Conservation (phyloP, 2,329 filamentous ascomycete species). For the Dryadomyces quercus-mongolicae region DNA sequence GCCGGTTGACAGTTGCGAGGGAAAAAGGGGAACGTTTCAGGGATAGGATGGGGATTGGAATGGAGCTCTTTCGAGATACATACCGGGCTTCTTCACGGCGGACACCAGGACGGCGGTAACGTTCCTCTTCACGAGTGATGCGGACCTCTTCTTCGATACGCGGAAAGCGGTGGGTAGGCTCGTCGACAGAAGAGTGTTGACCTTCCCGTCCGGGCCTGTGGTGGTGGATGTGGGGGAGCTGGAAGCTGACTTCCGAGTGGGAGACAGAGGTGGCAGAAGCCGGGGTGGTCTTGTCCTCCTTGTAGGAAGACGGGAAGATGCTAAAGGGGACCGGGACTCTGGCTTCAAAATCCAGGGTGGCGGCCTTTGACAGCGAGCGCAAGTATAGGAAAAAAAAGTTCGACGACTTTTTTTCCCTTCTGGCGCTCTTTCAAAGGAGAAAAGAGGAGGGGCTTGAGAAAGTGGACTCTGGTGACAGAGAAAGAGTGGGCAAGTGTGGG, state of each 20-base stretch:
- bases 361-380: slow-evolving; percentile 50
- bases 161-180: slow-evolving; percentile 14
- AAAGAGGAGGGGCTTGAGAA: slow-evolving; percentile 30
- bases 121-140: slow-evolving; percentile 68
- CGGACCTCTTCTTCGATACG: slow-evolving; percentile 65
- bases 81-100: slow-evolving; percentile 47
- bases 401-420: slow-evolving; percentile 22
- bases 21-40: neutral
- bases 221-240: slow-evolving; percentile 65
- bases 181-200: slow-evolving; percentile 62
- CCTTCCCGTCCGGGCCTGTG: slow-evolving; percentile 96
- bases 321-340: slow-evolving; percentile 98
- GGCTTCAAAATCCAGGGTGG: slow-evolving; percentile 99
- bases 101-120: slow-evolving; percentile 58
- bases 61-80: slow-evolving; percentile 21
- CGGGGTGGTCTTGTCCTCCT: slow-evolving; percentile 23
- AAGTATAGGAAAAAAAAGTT: slow-evolving; percentile 50
- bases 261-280: slow-evolving; percentile 31
- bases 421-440: slow-evolving; percentile 41
- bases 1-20: neutral
- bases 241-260: slow-evolving; percentile 70
- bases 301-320: slow-evolving; percentile 73
- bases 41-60: neutral
- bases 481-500: neutral
- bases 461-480: neutral